phyloP scores from a whole-genome alignment of 2,329 filamentous ascomycete genomes.

The Penicillium sp. region DNA sequence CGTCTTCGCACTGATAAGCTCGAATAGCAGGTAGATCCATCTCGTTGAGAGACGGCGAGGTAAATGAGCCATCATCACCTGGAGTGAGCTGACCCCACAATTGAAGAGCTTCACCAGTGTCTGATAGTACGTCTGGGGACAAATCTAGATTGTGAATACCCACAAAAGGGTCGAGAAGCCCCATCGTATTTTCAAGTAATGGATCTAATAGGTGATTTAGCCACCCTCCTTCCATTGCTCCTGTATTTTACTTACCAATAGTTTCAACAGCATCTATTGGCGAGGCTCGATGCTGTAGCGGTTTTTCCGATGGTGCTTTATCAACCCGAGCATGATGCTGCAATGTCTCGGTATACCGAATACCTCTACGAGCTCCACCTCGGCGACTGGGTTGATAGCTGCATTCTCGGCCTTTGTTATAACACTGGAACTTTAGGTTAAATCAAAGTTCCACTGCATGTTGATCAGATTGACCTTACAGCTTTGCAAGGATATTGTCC shows the following conservation, averaged over 20 bases:
- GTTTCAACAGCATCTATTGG: constrained; percentile 3
- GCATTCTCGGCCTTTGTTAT: constrained; percentile 14
- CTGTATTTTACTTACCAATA: constrained; percentile 4
- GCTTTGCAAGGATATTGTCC: constrained; percentile 21
- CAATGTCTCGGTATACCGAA: constrained; percentile 12
- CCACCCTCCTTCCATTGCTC: background rate
- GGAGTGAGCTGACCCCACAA: constrained; percentile 12
- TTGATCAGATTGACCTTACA: constrained; percentile 11
- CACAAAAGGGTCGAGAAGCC: constrained; percentile 16
- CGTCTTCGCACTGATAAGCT: constrained; percentile 21
- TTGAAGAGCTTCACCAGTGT: constrained; percentile 7
- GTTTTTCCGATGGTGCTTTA: background rate
- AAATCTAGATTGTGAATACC: constrained; percentile 20
- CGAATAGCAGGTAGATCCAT: constrained; percentile 10
- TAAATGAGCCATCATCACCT: constrained; percentile 8
- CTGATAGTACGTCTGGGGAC: constrained; percentile 13
- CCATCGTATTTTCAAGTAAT: constrained; percentile 15
- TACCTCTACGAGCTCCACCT: constrained; percentile 24
- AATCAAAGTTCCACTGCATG: background rate
- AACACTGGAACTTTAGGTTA: constrained; percentile 10
- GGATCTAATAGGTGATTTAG: constrained; percentile 9
- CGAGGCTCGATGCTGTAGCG: background rate
- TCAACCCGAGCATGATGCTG: background rate
- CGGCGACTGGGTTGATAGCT: constrained; percentile 24
- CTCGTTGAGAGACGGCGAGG: background rate